Percentiles rank a stretch among this genome's conserved stretches.
Evolutionary conservation across 2,329 filamentous ascomycete genomes (phyloP).

Genomic region (Aspergillus costaricaensis): DNA sequence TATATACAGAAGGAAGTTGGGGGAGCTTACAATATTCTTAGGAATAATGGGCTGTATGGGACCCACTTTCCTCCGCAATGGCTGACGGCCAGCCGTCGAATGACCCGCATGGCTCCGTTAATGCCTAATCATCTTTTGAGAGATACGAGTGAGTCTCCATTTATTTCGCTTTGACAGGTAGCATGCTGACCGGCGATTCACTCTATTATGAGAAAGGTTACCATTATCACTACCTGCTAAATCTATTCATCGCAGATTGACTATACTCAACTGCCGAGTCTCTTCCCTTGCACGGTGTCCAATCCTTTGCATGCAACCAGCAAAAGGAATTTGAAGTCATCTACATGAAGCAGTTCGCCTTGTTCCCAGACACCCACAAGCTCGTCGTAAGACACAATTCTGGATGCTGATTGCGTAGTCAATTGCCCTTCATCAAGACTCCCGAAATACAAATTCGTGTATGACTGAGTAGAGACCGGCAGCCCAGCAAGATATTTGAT

Average conservation of each 20-base stretch:
- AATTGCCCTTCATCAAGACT: neutral
- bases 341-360: neutral
- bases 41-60: neutral
- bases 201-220: too few species aligned
- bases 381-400: constrained; percentile 3
- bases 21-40: neutral
- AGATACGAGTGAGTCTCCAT: neutral
- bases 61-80: neutral
- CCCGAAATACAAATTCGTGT: neutral
- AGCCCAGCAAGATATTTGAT: constrained; percentile 6
- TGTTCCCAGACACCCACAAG: constrained; percentile 8
- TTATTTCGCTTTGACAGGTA: neutral
- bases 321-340: constrained; percentile 1
- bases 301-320: constrained; percentile 8
- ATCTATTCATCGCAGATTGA: too few species aligned
- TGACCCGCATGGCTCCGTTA: neutral
- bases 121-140: neutral
- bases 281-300: neutral
- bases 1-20: neutral
- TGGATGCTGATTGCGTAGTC: neutral
- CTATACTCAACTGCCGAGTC: neutral
- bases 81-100: neutral
- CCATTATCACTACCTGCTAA: too few species aligned
- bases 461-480: neutral
- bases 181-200: too few species aligned